A percentile compares a stretch with the other conserved stretches of the same genome.
These are phyloP conservation scores for Evernia prunastri DNA, from an alignment of 495 filamentous ascomycete species.

Conservation along the genomic window DNA sequence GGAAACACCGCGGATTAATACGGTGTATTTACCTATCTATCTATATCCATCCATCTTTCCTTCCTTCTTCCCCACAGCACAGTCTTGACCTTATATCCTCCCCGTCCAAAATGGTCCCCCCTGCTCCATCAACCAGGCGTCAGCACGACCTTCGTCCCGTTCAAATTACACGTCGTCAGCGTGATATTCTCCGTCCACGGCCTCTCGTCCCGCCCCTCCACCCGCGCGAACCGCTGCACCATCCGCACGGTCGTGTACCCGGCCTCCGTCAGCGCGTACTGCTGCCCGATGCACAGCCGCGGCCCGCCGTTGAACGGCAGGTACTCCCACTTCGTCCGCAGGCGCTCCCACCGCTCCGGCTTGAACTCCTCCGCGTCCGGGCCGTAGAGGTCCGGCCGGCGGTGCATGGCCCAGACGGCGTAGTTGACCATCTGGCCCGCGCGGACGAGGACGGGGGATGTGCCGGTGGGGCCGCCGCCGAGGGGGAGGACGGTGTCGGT, in stretches of 20 bases:
- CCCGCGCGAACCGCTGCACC: background rate
- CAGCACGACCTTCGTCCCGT: background rate
- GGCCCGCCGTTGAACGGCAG: slow-evolving; percentile 61
- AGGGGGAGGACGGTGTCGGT: slow-evolving; percentile 63
- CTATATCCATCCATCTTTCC: too few relatives aligned
- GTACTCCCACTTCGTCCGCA: slow-evolving; percentile 48
- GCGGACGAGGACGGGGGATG: slow-evolving; percentile 54
- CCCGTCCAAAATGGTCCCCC: too few relatives aligned
- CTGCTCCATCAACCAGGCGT: background rate
- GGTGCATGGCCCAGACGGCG: slow-evolving; percentile 42
- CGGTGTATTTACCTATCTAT: too few relatives aligned
- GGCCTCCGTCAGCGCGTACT: slow-evolving; percentile 32
- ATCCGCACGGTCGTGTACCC: background rate
- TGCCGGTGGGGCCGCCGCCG: slow-evolving; percentile 67
- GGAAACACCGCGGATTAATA: too few relatives aligned
- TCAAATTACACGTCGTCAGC: background rate
- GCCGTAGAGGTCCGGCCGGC: slow-evolving; percentile 43
- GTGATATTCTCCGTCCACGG: background rate
- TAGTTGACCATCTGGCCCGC: slow-evolving; percentile 47
- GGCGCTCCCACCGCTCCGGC: slow-evolving; percentile 45
- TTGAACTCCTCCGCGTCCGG: slow-evolving; percentile 43
- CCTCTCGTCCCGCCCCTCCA: background rate
- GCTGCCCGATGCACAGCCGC: slow-evolving; percentile 36
- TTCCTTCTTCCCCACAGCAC: background rate
- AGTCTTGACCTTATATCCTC: background rate